phyloP scores from a whole-genome alignment of 306 rosid species.

The Parietaria judaica region DNA sequence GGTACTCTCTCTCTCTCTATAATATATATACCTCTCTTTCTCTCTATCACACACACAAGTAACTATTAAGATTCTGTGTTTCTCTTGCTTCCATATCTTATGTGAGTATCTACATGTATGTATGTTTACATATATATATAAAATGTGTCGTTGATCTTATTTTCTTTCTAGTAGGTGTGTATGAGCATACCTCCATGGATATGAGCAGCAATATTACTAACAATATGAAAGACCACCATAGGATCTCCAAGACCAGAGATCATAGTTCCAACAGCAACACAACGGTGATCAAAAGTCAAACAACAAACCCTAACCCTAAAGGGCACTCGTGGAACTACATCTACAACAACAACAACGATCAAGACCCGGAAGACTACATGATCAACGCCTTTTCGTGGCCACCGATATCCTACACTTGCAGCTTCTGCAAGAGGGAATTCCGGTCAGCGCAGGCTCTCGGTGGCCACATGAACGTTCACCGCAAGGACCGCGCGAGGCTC shows the following conservation, averaged over 20 bases:
- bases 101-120: background rate
- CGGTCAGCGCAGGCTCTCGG: slow-evolving; percentile 97
- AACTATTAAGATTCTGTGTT: background rate
- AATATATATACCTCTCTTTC: background rate
- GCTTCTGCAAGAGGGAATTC: slow-evolving; percentile 83
- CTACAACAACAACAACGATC: slow-evolving; percentile 13
- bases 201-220: slow-evolving; percentile 20
- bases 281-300: background rate
- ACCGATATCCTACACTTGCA: slow-evolving; percentile 75
- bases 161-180: background rate
- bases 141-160: background rate
- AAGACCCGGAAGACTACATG: slow-evolving; percentile 23
- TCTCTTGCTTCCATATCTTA: background rate
- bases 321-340: slow-evolving; percentile 7
- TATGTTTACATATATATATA: background rate
- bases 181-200: slow-evolving; percentile 26
- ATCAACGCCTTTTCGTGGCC: slow-evolving; percentile 77
- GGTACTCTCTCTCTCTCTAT: slow-evolving; percentile 12
- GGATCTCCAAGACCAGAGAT: background rate
- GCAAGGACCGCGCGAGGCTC: slow-evolving; percentile 84
- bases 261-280: slow-evolving; percentile 9
- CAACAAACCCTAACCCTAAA: slow-evolving; percentile 12
- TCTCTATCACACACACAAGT: background rate
- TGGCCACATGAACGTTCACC: slow-evolving; percentile 94
- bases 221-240: slow-evolving; percentile 25